phyloP scores from a whole-genome alignment of 192 early-diverging fungal species.

The Coemansia sp. region DNA sequence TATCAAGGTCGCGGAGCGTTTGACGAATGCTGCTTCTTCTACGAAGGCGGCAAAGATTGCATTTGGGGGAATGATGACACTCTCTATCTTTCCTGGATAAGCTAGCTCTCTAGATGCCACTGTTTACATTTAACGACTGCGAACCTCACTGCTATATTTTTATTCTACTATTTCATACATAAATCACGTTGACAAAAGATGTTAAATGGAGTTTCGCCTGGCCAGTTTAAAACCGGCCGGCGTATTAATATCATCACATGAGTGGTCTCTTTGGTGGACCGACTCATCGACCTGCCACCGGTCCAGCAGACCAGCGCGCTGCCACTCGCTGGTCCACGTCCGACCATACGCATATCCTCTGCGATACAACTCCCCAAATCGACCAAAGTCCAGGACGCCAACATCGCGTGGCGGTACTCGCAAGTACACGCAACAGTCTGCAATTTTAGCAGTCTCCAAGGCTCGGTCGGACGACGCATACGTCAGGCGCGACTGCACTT shows the following conservation, averaged over 20 bases:
- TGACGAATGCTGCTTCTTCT: slow-evolving; percentile 3
- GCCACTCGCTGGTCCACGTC: slow-evolving; percentile 79
- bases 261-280: background rate
- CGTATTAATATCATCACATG: background rate
- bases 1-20: background rate
- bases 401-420: slow-evolving; percentile 84
- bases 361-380: slow-evolving; percentile 82
- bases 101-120: no score
- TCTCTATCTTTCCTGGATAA: background rate
- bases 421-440: slow-evolving; percentile 79
- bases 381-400: slow-evolving; percentile 89
- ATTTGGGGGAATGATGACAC: background rate
- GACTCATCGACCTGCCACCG: slow-evolving; percentile 29
- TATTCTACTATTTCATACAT: background rate
- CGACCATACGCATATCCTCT: slow-evolving; percentile 84
- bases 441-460: slow-evolving; percentile 85
- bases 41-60: background rate
- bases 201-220: slow-evolving; percentile 42
- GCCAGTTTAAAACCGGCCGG: slow-evolving; percentile 15
- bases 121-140: no score
- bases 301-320: slow-evolving; percentile 66
- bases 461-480: slow-evolving; percentile 88
- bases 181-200: background rate
- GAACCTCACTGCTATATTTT: no score
- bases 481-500: slow-evolving; percentile 91